Base-by-base conservation (phyloP, 192 early-diverging fungal genomes). In the Dimargaris cristalligena region DNA sequence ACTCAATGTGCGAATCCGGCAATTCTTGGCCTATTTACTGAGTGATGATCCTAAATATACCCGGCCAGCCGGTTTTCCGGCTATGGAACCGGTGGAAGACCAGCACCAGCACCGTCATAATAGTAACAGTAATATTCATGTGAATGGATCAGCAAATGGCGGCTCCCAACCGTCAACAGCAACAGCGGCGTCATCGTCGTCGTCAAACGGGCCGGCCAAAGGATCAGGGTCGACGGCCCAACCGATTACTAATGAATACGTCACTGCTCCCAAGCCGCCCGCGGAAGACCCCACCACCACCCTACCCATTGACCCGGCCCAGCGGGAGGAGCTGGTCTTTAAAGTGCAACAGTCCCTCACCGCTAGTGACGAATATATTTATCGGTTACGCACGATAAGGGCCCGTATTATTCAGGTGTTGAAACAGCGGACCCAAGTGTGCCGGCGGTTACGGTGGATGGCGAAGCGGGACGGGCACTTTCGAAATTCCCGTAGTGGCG, bases 401-500 rank as follows among this genome's bases (percentile, higher is more conserved):
- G 28, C 22, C 35, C 30, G 34, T 20, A 31, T 57, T 16, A 34
- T 57, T n/a, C 32, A 11, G 18, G 33, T 57, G 4, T 13, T 25
- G 28, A 57, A 57, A 16, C 55, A 57, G 33, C 30, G 33, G 22
- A 22, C 34, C 16, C 34, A 34, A n/a, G 55, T 57, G 18, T 13
- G 55, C 14, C 55, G 55, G 4, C 55, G 55, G 14, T 35, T 57
- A 34, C 31, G 55, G n/a, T 57, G 30, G 33, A 32, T 57, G 55
- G 55, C 55, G 20, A 32, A 13, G 10, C 49, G 49, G 23, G 49
- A 50, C 49, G 49, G 49, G 38, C 38, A n/a, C n/a, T n/a, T n/a
- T n/a, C n/a, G n/a, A n/a, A n/a, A n/a, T n/a, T n/a, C n/a, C n/a
- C n/a, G n/a, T n/a, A n/a, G n/a, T n/a, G n/a, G n/a, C n/a, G n/a